These are phyloP conservation scores for Oxytropis ochrocephala DNA, from an alignment of 306 rosid species.

Conservation along the genomic window DNA sequence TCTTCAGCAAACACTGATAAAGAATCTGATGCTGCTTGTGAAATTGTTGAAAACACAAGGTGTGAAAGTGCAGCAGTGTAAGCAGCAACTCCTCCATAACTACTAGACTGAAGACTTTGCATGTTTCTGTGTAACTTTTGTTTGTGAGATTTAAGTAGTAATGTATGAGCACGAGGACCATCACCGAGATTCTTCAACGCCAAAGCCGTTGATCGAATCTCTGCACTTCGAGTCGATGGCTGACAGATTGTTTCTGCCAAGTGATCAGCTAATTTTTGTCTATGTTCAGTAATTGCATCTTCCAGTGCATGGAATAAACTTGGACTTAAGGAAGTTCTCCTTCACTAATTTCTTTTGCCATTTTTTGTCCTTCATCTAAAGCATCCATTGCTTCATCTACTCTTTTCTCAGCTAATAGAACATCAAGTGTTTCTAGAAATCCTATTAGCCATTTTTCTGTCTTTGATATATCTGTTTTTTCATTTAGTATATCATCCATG, in stretches of 20 bases:
- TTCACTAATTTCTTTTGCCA: conserved; percentile 30
- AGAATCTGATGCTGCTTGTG: conserved; percentile 68
- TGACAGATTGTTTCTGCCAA: conserved; percentile 65
- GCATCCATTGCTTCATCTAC: conserved; percentile 67
- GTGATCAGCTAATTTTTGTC: conserved; percentile 63
- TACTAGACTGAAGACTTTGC: conserved; percentile 30
- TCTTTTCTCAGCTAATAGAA: conserved; percentile 76
- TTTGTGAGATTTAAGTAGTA: conserved; percentile 58
- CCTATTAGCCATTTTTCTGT: conserved; percentile 60
- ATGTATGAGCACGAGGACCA: conserved; percentile 72
- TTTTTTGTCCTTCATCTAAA: conserved; percentile 58
- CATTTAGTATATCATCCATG: conserved; percentile 29
- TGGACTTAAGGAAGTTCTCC: conserved; percentile 32
- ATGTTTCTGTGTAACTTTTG: conserved; percentile 40
- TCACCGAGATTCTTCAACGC: conserved; percentile 76
- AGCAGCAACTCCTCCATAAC: conserved; percentile 35
- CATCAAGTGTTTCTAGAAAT: conserved; percentile 66
- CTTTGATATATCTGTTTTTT: conserved; percentile 40
- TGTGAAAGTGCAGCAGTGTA: conserved; percentile 60
- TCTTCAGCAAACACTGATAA: conserved; percentile 59
- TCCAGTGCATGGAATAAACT: conserved; percentile 35
- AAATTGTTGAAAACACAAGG: conserved; percentile 65
- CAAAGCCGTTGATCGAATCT: conserved; percentile 53
- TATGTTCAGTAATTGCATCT: conserved; percentile 44
- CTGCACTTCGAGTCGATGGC: conserved; percentile 52